Conservation (phyloP, 306 rosid genomes). For the Inga laurina region DNA sequence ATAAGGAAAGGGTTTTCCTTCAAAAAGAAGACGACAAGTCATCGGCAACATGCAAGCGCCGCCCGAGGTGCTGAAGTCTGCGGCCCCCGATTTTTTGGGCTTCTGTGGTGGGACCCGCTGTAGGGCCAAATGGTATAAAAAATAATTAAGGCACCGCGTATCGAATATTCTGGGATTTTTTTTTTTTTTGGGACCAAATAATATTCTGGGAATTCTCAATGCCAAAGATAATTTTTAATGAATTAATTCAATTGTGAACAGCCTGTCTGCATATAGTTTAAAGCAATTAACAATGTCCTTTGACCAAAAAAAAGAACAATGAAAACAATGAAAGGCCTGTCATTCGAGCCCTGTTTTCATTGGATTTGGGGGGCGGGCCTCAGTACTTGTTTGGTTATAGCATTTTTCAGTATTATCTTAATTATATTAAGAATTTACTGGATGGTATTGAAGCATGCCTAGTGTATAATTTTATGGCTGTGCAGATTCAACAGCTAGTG, state of each 20-base stretch:
- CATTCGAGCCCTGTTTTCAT: not conserved
- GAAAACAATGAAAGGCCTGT: not conserved
- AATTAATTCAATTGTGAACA: conserved; percentile 10
- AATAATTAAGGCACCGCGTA: not conserved
- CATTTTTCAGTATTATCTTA: too few relatives aligned
- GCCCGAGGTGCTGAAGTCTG: not conserved
- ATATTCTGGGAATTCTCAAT: not conserved
- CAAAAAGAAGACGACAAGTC: conserved; percentile 28
- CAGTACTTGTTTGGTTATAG: too few relatives aligned
- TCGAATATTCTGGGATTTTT: not conserved
- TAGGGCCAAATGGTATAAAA: not conserved
- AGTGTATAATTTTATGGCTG: too few relatives aligned
- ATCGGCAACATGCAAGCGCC: conserved; percentile 40
- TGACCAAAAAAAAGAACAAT: not conserved
- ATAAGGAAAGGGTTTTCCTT: too few relatives aligned
- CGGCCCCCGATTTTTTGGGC: not conserved
- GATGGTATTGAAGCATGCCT: too few relatives aligned
- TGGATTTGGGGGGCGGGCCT: not conserved
- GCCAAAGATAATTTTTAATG: not conserved
- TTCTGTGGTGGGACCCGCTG: not conserved
- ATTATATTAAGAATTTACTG: too few relatives aligned
- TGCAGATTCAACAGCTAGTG: too few relatives aligned
- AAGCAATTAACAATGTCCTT: not conserved
- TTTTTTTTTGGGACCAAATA: too few relatives aligned
- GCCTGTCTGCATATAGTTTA: conserved; percentile 1